Base-by-base conservation (phyloP, 768 basidiomycete genomes). In the Russula vinacea region DNA sequence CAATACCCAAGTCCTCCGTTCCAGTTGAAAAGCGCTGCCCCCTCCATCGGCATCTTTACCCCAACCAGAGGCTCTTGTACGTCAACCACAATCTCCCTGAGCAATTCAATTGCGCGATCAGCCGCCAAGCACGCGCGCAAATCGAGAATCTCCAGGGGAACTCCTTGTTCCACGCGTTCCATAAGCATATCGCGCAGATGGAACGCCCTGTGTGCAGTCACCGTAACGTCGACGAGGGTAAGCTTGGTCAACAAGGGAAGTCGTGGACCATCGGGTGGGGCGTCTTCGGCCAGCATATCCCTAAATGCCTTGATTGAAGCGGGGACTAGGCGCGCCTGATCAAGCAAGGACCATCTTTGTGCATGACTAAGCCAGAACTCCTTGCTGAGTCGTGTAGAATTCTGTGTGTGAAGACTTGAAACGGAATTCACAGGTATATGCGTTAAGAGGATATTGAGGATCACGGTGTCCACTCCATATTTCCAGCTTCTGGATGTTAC, bases 61-160 rank as follows among this genome's bases (percentile, higher is more conserved):
- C 16, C n/a, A 10, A 24, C 7, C 11, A 0, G 19, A 3, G 42
- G 19, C 9, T 44, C 29, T 50, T 11, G 39, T 14, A 58, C 62
- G 14, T 62, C 49, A 16, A 22, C 62, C 26, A 62, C 62, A 35
- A 58, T 16, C 8, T 58, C 40, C 0, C 6, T 14, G 35, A 62
- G 50, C 5, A 63, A 22, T 50, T 58, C 4, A 37, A 63, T 9
- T 10, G 62, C 50, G 5, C 16, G n/a, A 3, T 35, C 7, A 33
- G 40, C 8, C 11, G 17, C 40, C 19, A 2, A 0, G 40, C 56
- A 58, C 16, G 7, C 2, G 39, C 50, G 1, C 9, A 63, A 52
- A 26, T 63, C 62, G 14, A 63, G 61, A 8, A 11, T 2, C 47
- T 42, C 62, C 10, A 63, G 29, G 0, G 62, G 50, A 19, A 52